Percentiles rank a stretch among this genome's conserved stretches.
Evolutionary conservation across 1,284 basidiomycete species (phyloP).

Genomic region (Naganishia albida): DNA sequence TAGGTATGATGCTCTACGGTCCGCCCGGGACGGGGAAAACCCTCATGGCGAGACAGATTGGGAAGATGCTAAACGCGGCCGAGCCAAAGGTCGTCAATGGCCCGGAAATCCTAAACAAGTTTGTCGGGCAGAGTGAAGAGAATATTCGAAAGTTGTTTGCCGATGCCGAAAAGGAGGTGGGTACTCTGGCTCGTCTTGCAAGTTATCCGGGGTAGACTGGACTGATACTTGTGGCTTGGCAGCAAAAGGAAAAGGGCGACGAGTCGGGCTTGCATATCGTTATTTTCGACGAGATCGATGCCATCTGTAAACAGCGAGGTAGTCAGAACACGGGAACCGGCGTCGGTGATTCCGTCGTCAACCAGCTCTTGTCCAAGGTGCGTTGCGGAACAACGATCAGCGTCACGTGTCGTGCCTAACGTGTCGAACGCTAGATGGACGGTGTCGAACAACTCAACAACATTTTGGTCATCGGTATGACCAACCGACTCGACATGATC

Average conservation of each 20-base stretch:
- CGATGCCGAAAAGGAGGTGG: constrained; percentile 93
- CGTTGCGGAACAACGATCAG: constrained; percentile 33
- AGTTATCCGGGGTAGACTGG: constrained; percentile 1
- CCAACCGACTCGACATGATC: constrained; percentile 98
- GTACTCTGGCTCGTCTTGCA: constrained; percentile 36
- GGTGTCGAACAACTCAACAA: constrained; percentile 99
- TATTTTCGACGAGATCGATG: constrained; percentile 98
- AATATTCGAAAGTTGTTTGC: constrained; percentile 97
- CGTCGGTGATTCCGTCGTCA: constrained; percentile 97
- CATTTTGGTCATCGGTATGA: constrained; percentile 99
- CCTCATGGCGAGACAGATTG: constrained; percentile 96
- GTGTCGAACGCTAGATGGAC: constrained; percentile 72
- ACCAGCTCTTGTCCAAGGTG: constrained; percentile 95
- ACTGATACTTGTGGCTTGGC: constrained; percentile 18
- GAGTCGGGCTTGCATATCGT: constrained; percentile 98
- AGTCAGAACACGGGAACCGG: constrained; percentile 85
- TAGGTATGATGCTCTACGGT: constrained; percentile 89
- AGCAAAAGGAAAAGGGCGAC: constrained; percentile 98
- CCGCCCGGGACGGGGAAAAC: constrained; percentile 99
- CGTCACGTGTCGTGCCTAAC: not conserved
- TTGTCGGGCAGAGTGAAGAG: constrained; percentile 96
- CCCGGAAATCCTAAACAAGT: constrained; percentile 96
- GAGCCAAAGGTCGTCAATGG: constrained; percentile 99
- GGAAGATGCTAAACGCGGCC: constrained; percentile 97
- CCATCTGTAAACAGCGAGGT: constrained; percentile 97